Conservation (phyloP, 1,284 basidiomycete species). For the Ganoderma lingzhi region DNA sequence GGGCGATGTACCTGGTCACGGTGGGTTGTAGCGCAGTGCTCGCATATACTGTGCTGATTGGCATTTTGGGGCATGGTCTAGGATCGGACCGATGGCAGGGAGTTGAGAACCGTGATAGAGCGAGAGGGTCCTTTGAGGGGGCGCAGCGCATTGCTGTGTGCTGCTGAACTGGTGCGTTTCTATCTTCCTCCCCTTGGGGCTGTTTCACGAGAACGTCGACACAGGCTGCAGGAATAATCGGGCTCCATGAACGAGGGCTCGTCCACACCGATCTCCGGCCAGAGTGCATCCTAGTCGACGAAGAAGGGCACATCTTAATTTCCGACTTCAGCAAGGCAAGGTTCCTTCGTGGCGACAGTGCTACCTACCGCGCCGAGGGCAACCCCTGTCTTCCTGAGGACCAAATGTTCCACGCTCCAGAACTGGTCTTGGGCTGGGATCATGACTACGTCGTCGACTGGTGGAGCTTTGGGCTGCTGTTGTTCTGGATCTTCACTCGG, state of each 20-base stretch:
- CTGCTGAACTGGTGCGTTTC: conserved; percentile 37
- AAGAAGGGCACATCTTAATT: conserved; percentile 70
- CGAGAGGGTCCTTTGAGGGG: conserved; percentile 30
- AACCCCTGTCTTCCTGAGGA: background rate
- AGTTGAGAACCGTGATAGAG: conserved; percentile 27
- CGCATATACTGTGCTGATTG: background rate
- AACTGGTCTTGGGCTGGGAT: conserved; percentile 74
- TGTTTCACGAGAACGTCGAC: background rate
- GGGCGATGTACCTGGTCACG: conserved; percentile 65
- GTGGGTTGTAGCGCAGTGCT: conserved; percentile 41
- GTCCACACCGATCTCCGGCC: conserved; percentile 58
- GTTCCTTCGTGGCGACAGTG: conserved; percentile 50
- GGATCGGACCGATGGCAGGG: conserved; percentile 33
- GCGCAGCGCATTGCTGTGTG: conserved; percentile 31
- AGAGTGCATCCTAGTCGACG: conserved; percentile 68
- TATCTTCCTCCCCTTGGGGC: too few species aligned
- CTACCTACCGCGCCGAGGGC: background rate
- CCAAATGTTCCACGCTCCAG: conserved; percentile 72
- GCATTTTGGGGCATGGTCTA: conserved; percentile 6
- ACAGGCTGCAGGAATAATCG: conserved; percentile 35
- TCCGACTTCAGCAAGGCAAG: conserved; percentile 40
- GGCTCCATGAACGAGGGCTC: conserved; percentile 39
- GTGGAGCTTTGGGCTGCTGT: conserved; percentile 82
- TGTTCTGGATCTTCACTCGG: conserved; percentile 75
- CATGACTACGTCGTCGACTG: conserved; percentile 84